Percentiles rank a stretch among this genome's conserved stretches.
phyloP scores from a whole-genome alignment of 257 asterid genomes.

The Gardenia jasminoides region DNA sequence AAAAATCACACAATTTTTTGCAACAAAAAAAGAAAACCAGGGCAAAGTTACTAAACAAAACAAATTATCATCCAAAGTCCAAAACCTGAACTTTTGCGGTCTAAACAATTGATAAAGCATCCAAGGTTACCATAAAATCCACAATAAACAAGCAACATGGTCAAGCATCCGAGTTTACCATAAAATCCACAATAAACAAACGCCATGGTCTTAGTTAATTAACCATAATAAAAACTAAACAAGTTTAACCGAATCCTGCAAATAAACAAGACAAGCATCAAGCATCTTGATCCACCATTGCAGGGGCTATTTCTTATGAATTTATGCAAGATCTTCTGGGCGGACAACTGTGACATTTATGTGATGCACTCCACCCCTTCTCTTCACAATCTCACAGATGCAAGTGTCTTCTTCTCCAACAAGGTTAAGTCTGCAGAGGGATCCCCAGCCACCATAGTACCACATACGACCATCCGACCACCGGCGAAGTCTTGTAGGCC shows the following conservation, averaged over 20 bases:
- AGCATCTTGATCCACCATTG: not conserved
- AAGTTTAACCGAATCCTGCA: not conserved
- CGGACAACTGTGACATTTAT: not conserved
- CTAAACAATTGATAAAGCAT: no score
- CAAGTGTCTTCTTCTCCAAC: not conserved
- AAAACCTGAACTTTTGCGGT: no score
- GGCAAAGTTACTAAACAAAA: no score
- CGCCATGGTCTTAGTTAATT: no score
- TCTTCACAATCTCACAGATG: slow-evolving; percentile 2
- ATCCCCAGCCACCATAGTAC: not conserved
- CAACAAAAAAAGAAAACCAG: no score
- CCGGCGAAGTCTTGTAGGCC: not conserved
- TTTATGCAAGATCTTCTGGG: not conserved
- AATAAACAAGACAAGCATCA: no score
- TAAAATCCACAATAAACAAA: no score
- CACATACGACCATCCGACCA: not conserved
- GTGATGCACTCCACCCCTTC: not conserved
- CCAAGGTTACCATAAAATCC: no score
- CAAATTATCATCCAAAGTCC: no score
- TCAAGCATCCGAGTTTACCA: no score
- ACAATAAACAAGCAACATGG: no score
- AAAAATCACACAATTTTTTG: no score
- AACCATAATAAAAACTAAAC: not conserved
- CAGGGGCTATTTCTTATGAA: not conserved
- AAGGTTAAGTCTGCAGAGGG: not conserved